These are phyloP conservation scores for Colletotrichum incanum DNA, from an alignment of 2,329 filamentous ascomycete genomes.

Conservation along the genomic window DNA sequence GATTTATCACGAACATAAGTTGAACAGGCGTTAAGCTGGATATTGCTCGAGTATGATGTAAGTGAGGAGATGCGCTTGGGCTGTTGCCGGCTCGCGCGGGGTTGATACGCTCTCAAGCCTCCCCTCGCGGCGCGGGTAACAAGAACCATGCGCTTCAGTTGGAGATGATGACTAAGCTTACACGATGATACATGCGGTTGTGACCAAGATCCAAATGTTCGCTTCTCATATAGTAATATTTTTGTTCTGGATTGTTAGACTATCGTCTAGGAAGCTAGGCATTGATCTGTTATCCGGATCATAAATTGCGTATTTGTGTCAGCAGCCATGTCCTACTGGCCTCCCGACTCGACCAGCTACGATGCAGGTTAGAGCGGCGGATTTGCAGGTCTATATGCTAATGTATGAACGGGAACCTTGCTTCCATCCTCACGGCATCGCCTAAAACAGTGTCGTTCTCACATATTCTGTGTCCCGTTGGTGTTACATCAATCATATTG, in stretches of 20 bases:
- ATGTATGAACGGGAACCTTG: background rate
- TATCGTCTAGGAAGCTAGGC: background rate
- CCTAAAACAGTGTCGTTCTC: background rate
- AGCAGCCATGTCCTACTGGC: background rate
- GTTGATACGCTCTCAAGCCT: constrained; percentile 31
- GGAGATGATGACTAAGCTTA: constrained; percentile 37
- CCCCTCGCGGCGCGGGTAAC: constrained; percentile 22
- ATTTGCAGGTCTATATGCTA: background rate
- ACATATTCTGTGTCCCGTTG: background rate
- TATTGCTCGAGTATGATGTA: background rate
- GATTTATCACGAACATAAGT: background rate
- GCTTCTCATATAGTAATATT: background rate
- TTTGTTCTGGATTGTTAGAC: background rate
- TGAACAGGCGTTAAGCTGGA: background rate
- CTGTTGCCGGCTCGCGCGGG: constrained; percentile 33
- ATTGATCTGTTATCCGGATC: background rate
- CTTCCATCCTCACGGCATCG: background rate
- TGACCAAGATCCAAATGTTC: background rate
- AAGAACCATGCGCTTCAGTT: constrained; percentile 31
- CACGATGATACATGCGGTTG: background rate
- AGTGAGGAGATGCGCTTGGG: constrained; percentile 31
- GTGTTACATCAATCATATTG: background rate
- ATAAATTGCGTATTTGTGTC: background rate
- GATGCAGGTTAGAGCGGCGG: background rate
- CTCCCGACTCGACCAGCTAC: background rate